phyloP scores from a whole-genome alignment of 2,329 filamentous ascomycete genomes.

The Penicillium sp. region DNA sequence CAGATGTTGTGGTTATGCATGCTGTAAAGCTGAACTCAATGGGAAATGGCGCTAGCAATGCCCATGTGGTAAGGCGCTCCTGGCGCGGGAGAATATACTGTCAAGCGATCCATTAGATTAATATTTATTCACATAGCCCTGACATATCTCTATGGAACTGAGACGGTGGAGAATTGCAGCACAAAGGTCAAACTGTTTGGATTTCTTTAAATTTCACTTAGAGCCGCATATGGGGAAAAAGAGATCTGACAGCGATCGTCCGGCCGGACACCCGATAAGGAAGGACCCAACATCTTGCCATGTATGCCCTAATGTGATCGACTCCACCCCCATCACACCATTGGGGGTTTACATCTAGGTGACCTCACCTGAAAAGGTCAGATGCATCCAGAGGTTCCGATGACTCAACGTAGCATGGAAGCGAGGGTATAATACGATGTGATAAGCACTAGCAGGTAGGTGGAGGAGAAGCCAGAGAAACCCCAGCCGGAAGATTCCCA shows the following conservation, averaged over 20 bases:
- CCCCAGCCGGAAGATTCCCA: not conserved
- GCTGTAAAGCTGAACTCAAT: not conserved
- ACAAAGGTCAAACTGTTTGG: not conserved
- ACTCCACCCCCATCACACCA: not conserved
- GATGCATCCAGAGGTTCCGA: not conserved
- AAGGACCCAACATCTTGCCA: not conserved
- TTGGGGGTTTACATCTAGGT: not conserved
- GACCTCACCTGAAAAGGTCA: not conserved
- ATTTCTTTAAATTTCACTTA: no score
- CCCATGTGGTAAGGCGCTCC: not conserved
- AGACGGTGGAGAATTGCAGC: not conserved
- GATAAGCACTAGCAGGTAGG: not conserved
- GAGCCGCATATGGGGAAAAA: not conserved
- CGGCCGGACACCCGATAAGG: not conserved
- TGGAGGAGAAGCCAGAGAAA: not conserved
- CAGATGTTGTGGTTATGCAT: not conserved
- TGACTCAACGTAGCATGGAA: not conserved
- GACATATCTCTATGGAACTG: not conserved
- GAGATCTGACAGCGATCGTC: not conserved
- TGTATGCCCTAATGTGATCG: no score
- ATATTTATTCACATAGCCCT: not conserved
- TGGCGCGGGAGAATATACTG: not conserved
- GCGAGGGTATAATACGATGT: not conserved
- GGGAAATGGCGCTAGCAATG: not conserved
- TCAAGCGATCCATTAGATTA: not conserved